phyloP scores from a whole-genome alignment of 2,329 filamentous ascomycete genomes.

The Aspergillus japonicus region DNA sequence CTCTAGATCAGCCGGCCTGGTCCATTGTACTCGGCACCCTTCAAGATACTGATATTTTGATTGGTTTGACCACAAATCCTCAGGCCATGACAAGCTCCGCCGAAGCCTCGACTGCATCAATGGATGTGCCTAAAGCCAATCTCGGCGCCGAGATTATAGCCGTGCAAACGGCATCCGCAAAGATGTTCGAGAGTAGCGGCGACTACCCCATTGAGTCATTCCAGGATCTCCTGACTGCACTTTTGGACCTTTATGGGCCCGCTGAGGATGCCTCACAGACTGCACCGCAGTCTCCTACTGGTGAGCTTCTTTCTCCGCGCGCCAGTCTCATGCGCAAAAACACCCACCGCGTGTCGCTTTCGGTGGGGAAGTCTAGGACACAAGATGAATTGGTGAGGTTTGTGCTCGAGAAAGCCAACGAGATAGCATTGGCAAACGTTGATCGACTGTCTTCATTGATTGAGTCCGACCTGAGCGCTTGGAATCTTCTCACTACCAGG shows the following conservation, averaged over 20 bases:
- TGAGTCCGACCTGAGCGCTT: constrained; percentile 67
- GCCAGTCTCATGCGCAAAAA: constrained; percentile 36
- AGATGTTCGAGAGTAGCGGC: constrained; percentile 85
- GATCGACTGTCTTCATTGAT: constrained; percentile 68
- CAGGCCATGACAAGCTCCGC: constrained; percentile 25
- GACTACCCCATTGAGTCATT: constrained; percentile 87
- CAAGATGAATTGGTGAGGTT: constrained; percentile 48
- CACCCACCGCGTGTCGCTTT: constrained; percentile 42
- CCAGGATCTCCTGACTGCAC: constrained; percentile 69
- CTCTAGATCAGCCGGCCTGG: constrained; percentile 74
- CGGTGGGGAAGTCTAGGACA: constrained; percentile 41
- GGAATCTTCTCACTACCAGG: constrained; percentile 64
- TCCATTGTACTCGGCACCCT: constrained; percentile 87
- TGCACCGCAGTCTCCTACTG: constrained; percentile 22
- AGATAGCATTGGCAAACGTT: constrained; percentile 72
- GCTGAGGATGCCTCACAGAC: constrained; percentile 47
- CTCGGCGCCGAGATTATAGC: constrained; percentile 80
- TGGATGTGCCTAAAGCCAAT: constrained; percentile 58
- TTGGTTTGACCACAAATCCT: constrained; percentile 50
- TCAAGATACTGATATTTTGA: constrained; percentile 86
- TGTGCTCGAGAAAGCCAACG: constrained; percentile 70
- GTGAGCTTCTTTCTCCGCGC: constrained; percentile 5
- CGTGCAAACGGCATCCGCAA: constrained; percentile 80
- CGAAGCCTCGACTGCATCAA: constrained; percentile 25
- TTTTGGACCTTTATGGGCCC: constrained; percentile 66